These are phyloP conservation scores for Podila epicladia DNA, from an alignment of 192 early-diverging fungal species.

Conservation along the genomic window DNA sequence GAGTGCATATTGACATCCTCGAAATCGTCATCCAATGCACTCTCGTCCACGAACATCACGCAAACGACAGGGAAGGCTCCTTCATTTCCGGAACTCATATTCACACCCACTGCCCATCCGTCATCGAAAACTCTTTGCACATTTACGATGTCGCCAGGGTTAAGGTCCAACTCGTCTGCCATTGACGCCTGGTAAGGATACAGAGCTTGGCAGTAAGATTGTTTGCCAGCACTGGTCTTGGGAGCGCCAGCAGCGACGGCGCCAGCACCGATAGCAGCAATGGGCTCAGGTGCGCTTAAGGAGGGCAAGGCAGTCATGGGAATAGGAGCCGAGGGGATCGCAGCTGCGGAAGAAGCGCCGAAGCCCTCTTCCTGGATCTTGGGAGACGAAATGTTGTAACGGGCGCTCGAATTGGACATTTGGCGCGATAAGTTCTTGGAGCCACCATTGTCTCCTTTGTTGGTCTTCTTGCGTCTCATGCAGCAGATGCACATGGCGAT, in stretches of 20 bases:
- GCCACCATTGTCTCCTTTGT: neutral
- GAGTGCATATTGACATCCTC: slow-evolving; percentile 52
- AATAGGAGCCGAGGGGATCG: slow-evolving; percentile 20
- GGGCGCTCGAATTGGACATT: slow-evolving; percentile 28
- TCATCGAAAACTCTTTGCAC: slow-evolving; percentile 84
- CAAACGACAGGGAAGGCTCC: slow-evolving; percentile 92
- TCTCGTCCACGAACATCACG: slow-evolving; percentile 57
- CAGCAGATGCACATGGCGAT: slow-evolving; percentile 32
- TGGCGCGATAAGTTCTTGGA: slow-evolving; percentile 25
- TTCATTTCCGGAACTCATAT: slow-evolving; percentile 71
- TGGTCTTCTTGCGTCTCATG: slow-evolving; percentile 14
- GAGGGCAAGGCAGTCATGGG: slow-evolving; percentile 44
- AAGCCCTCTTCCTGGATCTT: slow-evolving; percentile 50
- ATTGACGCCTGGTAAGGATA: slow-evolving; percentile 73
- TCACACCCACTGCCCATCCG: slow-evolving; percentile 90
- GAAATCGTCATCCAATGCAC: slow-evolving; percentile 40
- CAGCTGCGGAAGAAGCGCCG: neutral
- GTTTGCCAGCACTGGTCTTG: slow-evolving; percentile 9
- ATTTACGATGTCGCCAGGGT: slow-evolving; percentile 75
- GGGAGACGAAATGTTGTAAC: slow-evolving; percentile 46
- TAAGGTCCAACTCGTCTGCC: slow-evolving; percentile 80
- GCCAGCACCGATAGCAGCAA: neutral
- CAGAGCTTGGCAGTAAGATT: slow-evolving; percentile 40
- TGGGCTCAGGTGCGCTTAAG: neutral
- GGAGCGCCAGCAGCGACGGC: slow-evolving; percentile 8